A percentile compares a stretch with the other conserved stretches of the same genome.
These are phyloP conservation scores for Phragmites australis DNA, from an alignment of 176 grass and related monocot species.

Conservation along the genomic window DNA sequence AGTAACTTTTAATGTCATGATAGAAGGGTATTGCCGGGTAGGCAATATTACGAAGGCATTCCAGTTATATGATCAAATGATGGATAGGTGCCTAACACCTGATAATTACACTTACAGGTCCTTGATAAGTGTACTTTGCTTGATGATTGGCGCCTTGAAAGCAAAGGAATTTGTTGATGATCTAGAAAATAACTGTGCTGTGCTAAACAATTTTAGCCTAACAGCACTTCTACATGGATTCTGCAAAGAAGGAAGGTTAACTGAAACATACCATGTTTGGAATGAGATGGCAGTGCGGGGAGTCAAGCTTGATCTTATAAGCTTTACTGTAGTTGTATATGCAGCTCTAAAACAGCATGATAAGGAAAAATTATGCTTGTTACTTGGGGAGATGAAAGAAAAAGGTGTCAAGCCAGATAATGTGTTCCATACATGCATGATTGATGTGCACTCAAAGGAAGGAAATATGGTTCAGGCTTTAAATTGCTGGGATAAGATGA, in stretches of 20 bases:
- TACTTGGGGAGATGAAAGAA: conserved; percentile 59
- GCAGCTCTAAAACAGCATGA: conserved; percentile 51
- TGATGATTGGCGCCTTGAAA: conserved; percentile 42
- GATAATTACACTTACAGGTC: conserved; percentile 83
- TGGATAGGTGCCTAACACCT: conserved; percentile 53
- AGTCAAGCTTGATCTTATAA: conserved; percentile 60
- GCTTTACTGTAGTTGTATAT: conserved; percentile 60
- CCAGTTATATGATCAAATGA: conserved; percentile 72
- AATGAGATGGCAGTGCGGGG: conserved; percentile 63
- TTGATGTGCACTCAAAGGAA: conserved; percentile 59
- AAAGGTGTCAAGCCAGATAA: conserved; percentile 56
- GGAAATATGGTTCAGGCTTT: conserved; percentile 58
- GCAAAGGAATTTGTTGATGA: conserved; percentile 69
- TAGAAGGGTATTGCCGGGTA: conserved; percentile 62
- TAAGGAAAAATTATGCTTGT: conserved; percentile 21
- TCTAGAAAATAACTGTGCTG: conserved; percentile 35
- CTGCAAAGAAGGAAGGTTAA: conserved; percentile 58
- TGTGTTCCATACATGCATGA: conserved; percentile 74
- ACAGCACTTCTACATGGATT: conserved; percentile 70
- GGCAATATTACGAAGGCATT: conserved; percentile 65
- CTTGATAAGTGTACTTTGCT: conserved; percentile 70
- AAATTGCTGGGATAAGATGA: conserved; percentile 53
- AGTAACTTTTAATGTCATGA: conserved; percentile 84
- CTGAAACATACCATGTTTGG: conserved; percentile 58
- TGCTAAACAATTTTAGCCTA: conserved; percentile 67